Percentiles rank a stretch among this genome's conserved stretches.
Evolutionary conservation across 2,329 filamentous ascomycete genomes (phyloP).

Genomic region (Nemania sp.): DNA sequence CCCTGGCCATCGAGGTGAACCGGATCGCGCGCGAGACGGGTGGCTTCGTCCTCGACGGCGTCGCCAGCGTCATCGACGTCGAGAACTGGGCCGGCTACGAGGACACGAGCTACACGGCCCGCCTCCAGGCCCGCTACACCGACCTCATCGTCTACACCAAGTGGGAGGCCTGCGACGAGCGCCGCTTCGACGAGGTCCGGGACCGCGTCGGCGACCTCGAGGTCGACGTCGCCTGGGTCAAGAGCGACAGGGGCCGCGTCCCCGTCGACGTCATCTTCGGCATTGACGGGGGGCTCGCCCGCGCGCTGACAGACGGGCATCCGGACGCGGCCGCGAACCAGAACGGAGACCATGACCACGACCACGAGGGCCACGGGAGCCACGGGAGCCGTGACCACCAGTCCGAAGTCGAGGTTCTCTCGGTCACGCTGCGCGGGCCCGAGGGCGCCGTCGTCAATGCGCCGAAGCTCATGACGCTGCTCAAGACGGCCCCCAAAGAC

Average conservation of each 20-base stretch:
- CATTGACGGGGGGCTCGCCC: slow-evolving; percentile 79
- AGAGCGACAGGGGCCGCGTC: slow-evolving; percentile 80
- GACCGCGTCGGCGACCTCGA: slow-evolving; percentile 82
- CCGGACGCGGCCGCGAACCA: slow-evolving; percentile 36
- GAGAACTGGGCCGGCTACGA: slow-evolving; percentile 96
- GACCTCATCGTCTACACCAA: slow-evolving; percentile 93
- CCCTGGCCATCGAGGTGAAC: slow-evolving; percentile 88
- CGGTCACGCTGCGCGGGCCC: slow-evolving; percentile 66
- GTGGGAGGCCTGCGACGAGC: slow-evolving; percentile 78
- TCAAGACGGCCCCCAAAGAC: slow-evolving; percentile 80
- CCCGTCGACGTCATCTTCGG: slow-evolving; percentile 82
- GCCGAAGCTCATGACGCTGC: slow-evolving; percentile 67
- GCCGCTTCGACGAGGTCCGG: slow-evolving; percentile 74
- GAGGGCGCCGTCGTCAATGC: slow-evolving; percentile 53
- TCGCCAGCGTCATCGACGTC: slow-evolving; percentile 87
- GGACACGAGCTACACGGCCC: slow-evolving; percentile 86
- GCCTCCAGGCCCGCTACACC: slow-evolving; percentile 85
- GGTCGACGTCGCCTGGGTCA: slow-evolving; percentile 80
- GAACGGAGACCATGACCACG: slow-evolving; percentile 43
- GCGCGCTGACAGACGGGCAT: slow-evolving; percentile 51
- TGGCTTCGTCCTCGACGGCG: slow-evolving; percentile 80
- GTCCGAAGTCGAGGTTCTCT: slow-evolving; percentile 90
- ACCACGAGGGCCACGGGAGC: slow-evolving; percentile 27
- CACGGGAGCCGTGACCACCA: slow-evolving; percentile 62
- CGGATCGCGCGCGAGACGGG: slow-evolving; percentile 71